Percentiles rank a stretch among this genome's conserved stretches.
Conservation (phyloP, 2,329 filamentous ascomycete genomes). For the Diaporthe capsici region DNA sequence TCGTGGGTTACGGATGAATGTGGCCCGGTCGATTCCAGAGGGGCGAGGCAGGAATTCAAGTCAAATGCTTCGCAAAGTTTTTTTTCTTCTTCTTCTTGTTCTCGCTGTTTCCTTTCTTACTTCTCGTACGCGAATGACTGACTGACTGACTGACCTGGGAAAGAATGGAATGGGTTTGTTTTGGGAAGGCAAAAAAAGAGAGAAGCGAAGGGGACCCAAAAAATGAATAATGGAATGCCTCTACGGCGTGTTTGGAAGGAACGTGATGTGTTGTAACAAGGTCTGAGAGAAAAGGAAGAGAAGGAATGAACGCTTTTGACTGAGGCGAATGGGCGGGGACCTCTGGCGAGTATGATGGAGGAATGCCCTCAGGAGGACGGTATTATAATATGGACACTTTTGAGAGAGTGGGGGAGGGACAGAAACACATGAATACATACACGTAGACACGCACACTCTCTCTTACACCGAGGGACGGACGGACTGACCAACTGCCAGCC, state of each 20-base stretch:
- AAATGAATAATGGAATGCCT: constrained; percentile 58
- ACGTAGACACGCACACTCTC: background rate
- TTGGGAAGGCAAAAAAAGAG: constrained; percentile 42
- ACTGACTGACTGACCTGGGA: background rate
- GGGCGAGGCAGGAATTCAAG: constrained; percentile 48
- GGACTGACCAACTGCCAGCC: background rate
- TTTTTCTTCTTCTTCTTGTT: background rate
- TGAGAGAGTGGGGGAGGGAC: constrained; percentile 5
- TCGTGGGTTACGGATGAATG: constrained; percentile 40
- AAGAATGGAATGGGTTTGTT: constrained; percentile 28
- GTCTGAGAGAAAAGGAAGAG: constrained; percentile 35
- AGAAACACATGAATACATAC: constrained; percentile 11
- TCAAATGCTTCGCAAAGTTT: constrained; percentile 17
- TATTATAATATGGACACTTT: constrained; percentile 24
- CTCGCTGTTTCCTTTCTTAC: background rate
- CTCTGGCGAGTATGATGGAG: constrained; percentile 14
- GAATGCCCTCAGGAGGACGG: constrained; percentile 32
- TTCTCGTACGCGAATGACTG: constrained; percentile 3
- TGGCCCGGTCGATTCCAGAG: constrained; percentile 13
- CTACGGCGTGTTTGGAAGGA: constrained; percentile 56
- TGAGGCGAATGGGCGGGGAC: constrained; percentile 25
- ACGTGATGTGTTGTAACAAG: constrained; percentile 47
- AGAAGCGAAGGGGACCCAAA: constrained; percentile 44
- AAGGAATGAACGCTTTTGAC: constrained; percentile 40
- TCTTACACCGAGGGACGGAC: background rate